These are phyloP conservation scores for Staphylotrichum longicolle DNA, from an alignment of 495 filamentous ascomycete species.

Conservation along the genomic window DNA sequence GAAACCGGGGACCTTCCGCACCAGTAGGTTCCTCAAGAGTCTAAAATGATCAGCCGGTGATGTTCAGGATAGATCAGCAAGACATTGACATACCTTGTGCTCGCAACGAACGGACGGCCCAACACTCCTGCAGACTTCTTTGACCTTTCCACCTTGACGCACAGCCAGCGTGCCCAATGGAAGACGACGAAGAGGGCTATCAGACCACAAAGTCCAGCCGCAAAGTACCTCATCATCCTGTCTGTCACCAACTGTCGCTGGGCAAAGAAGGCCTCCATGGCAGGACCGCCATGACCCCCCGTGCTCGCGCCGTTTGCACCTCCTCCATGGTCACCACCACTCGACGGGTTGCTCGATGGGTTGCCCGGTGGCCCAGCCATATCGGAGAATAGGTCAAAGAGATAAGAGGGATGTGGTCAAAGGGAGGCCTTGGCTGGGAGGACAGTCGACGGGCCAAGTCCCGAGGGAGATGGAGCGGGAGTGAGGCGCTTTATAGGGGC, in stretches of 20 bases:
- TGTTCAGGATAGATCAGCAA: neutral
- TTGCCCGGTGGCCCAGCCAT: slow-evolving; percentile 19
- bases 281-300: slow-evolving; percentile 23
- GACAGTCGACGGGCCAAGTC: neutral
- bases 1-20: slow-evolving; percentile 49
- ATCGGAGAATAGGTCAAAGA: neutral
- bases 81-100: slow-evolving; percentile 26
- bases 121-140: slow-evolving; percentile 20
- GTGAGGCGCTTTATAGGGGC: slow-evolving; percentile 18
- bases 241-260: slow-evolving; percentile 36
- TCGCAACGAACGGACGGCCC: slow-evolving; percentile 28
- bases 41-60: slow-evolving; percentile 24
- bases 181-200: slow-evolving; percentile 51
- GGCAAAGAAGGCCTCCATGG: slow-evolving; percentile 29
- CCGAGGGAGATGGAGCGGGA: neutral
- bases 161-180: slow-evolving; percentile 45
- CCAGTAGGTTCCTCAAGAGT: slow-evolving; percentile 41
- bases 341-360: slow-evolving; percentile 11
- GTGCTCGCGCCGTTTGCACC: slow-evolving; percentile 2
- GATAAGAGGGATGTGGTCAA: neutral
- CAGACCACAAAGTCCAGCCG: slow-evolving; percentile 46
- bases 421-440: neutral
- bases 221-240: slow-evolving; percentile 41
- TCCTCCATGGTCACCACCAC: slow-evolving; percentile 15
- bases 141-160: slow-evolving; percentile 26